Base-by-base conservation (phyloP, 164 flowering plant species). In the Brasenia schreberi region DNA sequence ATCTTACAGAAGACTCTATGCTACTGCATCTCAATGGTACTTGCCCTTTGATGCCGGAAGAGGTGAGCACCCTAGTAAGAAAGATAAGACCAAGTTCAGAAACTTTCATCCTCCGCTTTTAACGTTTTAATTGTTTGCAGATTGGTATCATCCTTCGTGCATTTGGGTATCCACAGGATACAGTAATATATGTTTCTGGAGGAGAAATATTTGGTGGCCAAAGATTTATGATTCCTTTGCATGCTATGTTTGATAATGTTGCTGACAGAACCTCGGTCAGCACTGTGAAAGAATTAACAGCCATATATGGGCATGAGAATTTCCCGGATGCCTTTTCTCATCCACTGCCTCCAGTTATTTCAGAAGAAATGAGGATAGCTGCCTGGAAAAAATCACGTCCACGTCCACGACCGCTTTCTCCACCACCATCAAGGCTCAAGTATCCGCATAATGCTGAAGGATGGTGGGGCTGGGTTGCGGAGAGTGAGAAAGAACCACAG, bases 391-490 rank as follows among this genome's bases (percentile, higher is more conserved):
- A 67, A 53, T 76, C 83, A 7, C 96, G 93, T 19, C 86, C 90
- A 19, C 88, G 96, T n/a, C 99, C 99, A 70, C 86, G 92, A 43
- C 97, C 97, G 17, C 96, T 88, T 65, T 89, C 97, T 60, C 99
- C 99, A 10, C 99, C 99, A 66, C 96, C 99, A 27, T 87, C 92
- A 5, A 78, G 96, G 62, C 87, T 86, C 3, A 94, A 88, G 68
- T 86, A 84, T 66, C 81, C 88, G 17, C 82, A 94, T 70, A 91
- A 91, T 66, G 81, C 88, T 23, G 99, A 94, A 72, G 99, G 99
- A 4, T 94, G 99, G 99, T 94, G 97, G 97, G 96, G 99, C 59
- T 94, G 96, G 99, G 97, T 94, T 18, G 96, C 96, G 59, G 93
- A 91, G 79, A 89, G 84, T 64, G 97, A 91, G 70, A 88, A 83